Evolutionary conservation across 2,329 filamentous ascomycete genomes (phyloP), one percentile per base, ranked within the genome.

Genomic region (Neonectria ditissima): DNA sequence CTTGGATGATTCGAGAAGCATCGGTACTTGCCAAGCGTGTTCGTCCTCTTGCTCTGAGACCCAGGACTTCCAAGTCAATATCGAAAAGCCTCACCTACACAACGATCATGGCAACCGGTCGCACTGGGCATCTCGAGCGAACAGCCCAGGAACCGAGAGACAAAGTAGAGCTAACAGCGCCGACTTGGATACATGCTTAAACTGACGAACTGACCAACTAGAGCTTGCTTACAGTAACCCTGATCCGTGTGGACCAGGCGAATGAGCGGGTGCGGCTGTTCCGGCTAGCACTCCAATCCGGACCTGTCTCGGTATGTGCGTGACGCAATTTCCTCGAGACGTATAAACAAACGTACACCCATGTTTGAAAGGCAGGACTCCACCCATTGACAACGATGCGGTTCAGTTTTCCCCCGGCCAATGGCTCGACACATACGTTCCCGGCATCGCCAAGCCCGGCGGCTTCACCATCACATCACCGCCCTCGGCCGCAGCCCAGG

Each of bases 391-490:
- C 6, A 32, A 32, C 5, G 20, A 2, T 2, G 18, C 30, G 26
- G 16, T 9, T 45, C 77, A 92, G 84, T 97, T 96, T 79, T 83
- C 89, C 6, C 88, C 94, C 5, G 94, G 94, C 57, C 94, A 97
- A 82, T 97, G 93, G 92, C 85, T 97, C 59, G 94, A 97, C 76
- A 89, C 93, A 7, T 90, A 91, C 76, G 86, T 93, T 56, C 93
- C 94, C 1, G 82, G 81, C 39, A 80, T 92, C 47, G 73, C 84
- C 45, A 89, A 91, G 75, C 89, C 92, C 4, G 94, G 94, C 34
- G 94, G 94, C 62, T 97, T 97, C 82, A 97, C 93, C 44, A 91
- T 97, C 67, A 95, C 93, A 7, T 96, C 92, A 1, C 81, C 91
- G 0, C 93, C 93, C 0, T 85, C 84, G 44, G 80, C 83, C 48